phyloP scores from a whole-genome alignment of 2,329 filamentous ascomycete genomes.

The Aspergillus aculeatus region DNA sequence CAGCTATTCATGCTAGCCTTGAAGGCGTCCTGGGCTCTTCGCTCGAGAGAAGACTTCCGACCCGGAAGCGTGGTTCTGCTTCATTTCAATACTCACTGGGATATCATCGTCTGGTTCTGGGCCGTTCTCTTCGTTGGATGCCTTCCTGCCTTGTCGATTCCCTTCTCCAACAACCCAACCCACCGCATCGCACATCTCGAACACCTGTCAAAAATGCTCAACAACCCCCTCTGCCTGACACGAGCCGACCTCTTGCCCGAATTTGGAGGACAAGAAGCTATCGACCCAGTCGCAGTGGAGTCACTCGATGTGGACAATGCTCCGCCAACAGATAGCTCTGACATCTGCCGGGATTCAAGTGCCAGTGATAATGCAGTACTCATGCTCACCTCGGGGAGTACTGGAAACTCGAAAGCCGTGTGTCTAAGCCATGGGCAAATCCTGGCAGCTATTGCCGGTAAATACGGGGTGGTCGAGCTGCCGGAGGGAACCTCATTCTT shows the following conservation, averaged over 20 bases:
- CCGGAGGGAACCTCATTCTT: conserved; percentile 28
- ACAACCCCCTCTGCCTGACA: conserved; percentile 10
- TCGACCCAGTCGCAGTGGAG: conserved; percentile 9
- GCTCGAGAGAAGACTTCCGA: background rate
- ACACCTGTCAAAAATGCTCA: conserved; percentile 24
- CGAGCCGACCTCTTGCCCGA: background rate
- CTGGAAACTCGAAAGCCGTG: conserved; percentile 54
- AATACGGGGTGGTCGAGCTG: conserved; percentile 31
- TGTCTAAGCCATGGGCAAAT: conserved; percentile 46
- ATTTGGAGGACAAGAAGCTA: conserved; percentile 10
- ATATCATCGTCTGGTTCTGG: conserved; percentile 47
- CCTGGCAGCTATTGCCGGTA: conserved; percentile 43
- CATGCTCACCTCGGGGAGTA: conserved; percentile 56
- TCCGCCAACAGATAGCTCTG: background rate
- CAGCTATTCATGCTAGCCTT: conserved; percentile 9
- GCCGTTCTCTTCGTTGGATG: conserved; percentile 36
- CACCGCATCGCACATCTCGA: conserved; percentile 32
- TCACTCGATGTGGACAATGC: background rate
- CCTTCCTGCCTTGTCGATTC: conserved; percentile 40
- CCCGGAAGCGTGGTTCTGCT: conserved; percentile 12
- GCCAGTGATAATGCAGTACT: conserved; percentile 32
- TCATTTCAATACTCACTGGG: conserved; percentile 38
- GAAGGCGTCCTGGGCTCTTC: conserved; percentile 12
- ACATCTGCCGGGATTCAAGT: background rate
- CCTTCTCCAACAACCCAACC: conserved; percentile 29